Base-by-base conservation (phyloP, 2,329 filamentous ascomycete genomes). In the Aspergillus jensenii region DNA sequence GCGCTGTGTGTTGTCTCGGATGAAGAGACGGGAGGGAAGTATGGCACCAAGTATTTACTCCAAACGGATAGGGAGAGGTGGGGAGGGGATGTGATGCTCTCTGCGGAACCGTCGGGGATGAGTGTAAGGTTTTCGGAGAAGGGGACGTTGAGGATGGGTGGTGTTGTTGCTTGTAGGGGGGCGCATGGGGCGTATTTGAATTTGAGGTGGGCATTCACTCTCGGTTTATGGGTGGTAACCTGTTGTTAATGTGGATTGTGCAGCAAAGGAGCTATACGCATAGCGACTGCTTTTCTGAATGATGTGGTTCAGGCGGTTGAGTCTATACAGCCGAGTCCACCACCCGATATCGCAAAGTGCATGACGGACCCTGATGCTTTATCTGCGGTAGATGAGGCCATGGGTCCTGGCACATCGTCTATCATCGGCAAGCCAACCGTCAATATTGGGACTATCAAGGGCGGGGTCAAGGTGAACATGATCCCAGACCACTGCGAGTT, bases 41-140 rank as follows among this genome's bases (percentile, higher is more conserved):
- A 4, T 3, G 45, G 27, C 0, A 47, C 45, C 14, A 14, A 33
- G 45, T 15, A 17, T 33, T n/a, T 47, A 1, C 25, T 47, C n/a
- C 8, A 19, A n/a, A 14, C 3, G 3, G 68, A 74, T n/a, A 59
- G 68, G 4, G 67, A 68, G 3, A 59, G 62, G 14, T 79, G 74
- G 76, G 67, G 62, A 23, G 76, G 75, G 2, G 71, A 76, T 49
- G 71, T 73, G 27, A 71, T 77, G 63, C 68, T 78, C 23, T 75
- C 74, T 59, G 69, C 71, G 14, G 76, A 78, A 59, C 77, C 77
- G 2, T 68, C 66, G 5, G 74, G 75, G 1, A 62, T 71, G 11
- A 76, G 73, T 5, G 72, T 79, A 7, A 67, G 76, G 12, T 78
- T 78, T 58, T 74, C 71, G 3, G 76, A 78, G 58, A 79, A 78